Percentiles rank a stretch among this genome's conserved stretches.
Conservation (phyloP, 495 filamentous ascomycete genomes). For the Pseudoneurospora amorphoporcata region DNA sequence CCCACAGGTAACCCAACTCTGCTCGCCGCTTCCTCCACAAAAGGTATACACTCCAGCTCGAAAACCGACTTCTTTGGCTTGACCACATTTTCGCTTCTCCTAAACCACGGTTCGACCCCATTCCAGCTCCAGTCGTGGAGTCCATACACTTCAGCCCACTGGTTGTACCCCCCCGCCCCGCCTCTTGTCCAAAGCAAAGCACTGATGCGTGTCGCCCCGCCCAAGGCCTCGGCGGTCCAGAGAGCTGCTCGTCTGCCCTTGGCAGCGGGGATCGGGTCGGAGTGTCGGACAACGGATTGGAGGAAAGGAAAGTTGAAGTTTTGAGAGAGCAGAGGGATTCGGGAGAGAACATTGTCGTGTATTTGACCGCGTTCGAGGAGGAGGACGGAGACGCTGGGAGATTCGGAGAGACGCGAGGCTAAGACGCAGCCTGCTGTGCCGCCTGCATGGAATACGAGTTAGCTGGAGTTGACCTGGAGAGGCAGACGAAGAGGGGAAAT, state of each 20-base stretch:
- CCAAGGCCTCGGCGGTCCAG: conserved; percentile 17
- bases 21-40: conserved; percentile 3
- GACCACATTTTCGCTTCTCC: conserved; percentile 11
- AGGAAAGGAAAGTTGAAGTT: conserved; percentile 10
- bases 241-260: conserved; percentile 5
- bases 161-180: conserved; percentile 13
- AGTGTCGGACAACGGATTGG: conserved; percentile 10
- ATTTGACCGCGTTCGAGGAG: conserved; percentile 37
- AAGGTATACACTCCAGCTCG: conserved; percentile 3
- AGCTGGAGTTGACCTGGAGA: not conserved
- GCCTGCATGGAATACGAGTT: conserved; percentile 4
- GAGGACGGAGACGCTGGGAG: conserved; percentile 34
- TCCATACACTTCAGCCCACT: conserved; percentile 15
- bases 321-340: conserved; percentile 16
- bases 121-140: conserved; percentile 19
- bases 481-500: not conserved
- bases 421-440: conserved; percentile 40
- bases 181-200: conserved; percentile 18
- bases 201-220: conserved; percentile 19
- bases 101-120: conserved; percentile 20
- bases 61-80: not conserved
- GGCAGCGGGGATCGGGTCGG: conserved; percentile 12
- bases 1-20: conserved; percentile 9
- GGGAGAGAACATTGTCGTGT: conserved; percentile 21
- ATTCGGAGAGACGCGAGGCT: conserved; percentile 39